phyloP scores from a whole-genome alignment of 306 rosid genomes.

The Astragalus membranaceus region DNA sequence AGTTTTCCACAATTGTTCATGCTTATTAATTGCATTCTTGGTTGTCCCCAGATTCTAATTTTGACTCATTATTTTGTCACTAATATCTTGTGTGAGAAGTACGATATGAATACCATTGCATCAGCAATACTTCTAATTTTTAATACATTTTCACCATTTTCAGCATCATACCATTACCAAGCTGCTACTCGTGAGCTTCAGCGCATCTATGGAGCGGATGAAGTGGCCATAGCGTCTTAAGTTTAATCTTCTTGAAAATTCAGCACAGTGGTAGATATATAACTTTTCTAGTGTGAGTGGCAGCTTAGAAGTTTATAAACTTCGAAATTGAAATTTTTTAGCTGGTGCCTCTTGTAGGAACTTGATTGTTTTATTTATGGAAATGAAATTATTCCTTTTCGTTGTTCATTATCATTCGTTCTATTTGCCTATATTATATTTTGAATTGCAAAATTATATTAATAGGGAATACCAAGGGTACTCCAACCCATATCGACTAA shows the following conservation, averaged over 20 bases:
- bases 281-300: slow-evolving; percentile 34
- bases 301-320: slow-evolving; percentile 28
- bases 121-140: neutral
- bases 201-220: slow-evolving; percentile 91
- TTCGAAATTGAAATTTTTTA: slow-evolving; percentile 25
- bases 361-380: slow-evolving; percentile 13
- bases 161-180: slow-evolving; percentile 93
- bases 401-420: slow-evolving; percentile 2
- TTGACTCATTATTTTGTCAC: too few relatives aligned
- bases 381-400: slow-evolving; percentile 19
- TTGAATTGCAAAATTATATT: too few relatives aligned
- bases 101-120: too few relatives aligned
- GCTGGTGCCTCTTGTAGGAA: slow-evolving; percentile 34
- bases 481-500: too few relatives aligned
- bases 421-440: slow-evolving; percentile 3
- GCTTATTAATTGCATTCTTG: neutral
- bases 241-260: slow-evolving; percentile 20
- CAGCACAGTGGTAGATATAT: slow-evolving; percentile 32
- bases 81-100: too few relatives aligned
- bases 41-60: neutral
- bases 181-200: slow-evolving; percentile 96
- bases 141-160: neutral
- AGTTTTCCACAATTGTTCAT: slow-evolving; percentile 3
- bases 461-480: too few relatives aligned
- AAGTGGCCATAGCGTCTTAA: slow-evolving; percentile 54